Base-by-base conservation (phyloP, 2,329 filamentous ascomycete species). In the Colletotrichum sp. region DNA sequence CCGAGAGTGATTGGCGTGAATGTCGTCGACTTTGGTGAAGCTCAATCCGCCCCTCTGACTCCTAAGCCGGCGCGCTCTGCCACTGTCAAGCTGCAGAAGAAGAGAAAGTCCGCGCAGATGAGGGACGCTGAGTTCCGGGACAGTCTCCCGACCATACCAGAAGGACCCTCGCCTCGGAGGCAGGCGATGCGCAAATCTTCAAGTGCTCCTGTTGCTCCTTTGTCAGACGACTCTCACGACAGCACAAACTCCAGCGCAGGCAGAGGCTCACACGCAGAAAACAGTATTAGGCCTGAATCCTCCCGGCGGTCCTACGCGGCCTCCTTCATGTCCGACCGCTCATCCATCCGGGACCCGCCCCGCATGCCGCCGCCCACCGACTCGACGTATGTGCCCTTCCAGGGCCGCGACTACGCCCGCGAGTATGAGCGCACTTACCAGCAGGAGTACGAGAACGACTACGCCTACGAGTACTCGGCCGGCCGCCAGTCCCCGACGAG, bases 301-400 rank as follows among this genome's bases (percentile, higher is more conserved):
- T 85, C 84, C 16, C 84, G 87, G 68, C 85, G 84, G 77, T 84
- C 87, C n/a, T 92, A 92, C 79, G 89, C 91, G 77, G 86, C 89
- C 4, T 91, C 89, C 39, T 83, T 90, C 75, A 84, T 86, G 68
- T 91, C 90, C 13, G 77, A 82, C 79, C 85, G 85, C 73, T 87
- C 88, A 29, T 92, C 90, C 11, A 87, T 92, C 73, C 84, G 89
- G 70, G 93, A 93, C 68, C 89, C 91, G 6, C 90, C 90, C 4
- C 86, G 88, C 77, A 92, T 94, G 82, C 89, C 89, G 7, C 91
- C 92, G 5, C 89, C 92, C n/a, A 52, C 44, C 44, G 93, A 95
- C 78, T 88, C 90, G 3, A 90, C 92, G 7, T 95, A 94, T 80
- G 82, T 89, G 12, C 88, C 90, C 19, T 94, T 91, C 78, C 88